These are phyloP conservation scores for Lentinula detonsa DNA, from an alignment of 768 basidiomycete species.

Conservation along the genomic window DNA sequence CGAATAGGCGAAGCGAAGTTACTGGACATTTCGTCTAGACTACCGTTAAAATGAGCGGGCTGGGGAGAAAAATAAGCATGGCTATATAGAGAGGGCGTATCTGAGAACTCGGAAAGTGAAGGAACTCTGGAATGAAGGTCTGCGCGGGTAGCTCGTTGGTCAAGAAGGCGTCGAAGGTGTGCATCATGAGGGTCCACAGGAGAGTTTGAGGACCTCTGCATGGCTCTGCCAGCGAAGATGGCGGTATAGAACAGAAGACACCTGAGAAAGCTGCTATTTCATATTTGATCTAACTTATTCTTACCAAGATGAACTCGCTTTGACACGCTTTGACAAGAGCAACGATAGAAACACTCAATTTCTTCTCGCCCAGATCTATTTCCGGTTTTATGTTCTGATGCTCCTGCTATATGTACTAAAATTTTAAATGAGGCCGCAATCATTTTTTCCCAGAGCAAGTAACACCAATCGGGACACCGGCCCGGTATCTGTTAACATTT, in stretches of 20 bases:
- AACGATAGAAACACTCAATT: background rate
- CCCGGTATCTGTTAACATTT: background rate
- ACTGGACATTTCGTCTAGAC: slow-evolving; percentile 2
- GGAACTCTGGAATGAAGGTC: slow-evolving; percentile 44
- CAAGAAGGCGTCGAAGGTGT: slow-evolving; percentile 45
- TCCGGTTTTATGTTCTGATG: background rate
- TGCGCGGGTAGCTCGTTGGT: slow-evolving; percentile 47
- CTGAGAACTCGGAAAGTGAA: slow-evolving; percentile 45
- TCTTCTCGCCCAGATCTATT: background rate
- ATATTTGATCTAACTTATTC: background rate
- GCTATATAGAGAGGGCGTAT: slow-evolving; percentile 69
- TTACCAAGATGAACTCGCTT: background rate
- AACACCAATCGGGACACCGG: background rate
- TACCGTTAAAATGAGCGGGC: slow-evolving; percentile 17
- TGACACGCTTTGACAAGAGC: background rate
- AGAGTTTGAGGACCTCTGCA: slow-evolving; percentile 36
- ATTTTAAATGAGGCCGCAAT: no score
- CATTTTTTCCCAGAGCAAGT: no score
- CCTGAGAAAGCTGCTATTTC: background rate
- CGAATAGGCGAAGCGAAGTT: slow-evolving; percentile 10
- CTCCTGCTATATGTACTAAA: background rate
- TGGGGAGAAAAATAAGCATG: slow-evolving; percentile 51
- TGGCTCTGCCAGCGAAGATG: slow-evolving; percentile 15
- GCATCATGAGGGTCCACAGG: slow-evolving; percentile 35
- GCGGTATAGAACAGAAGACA: background rate